Conservation (phyloP, 2,329 filamentous ascomycete genomes). For the Aspergillus sp. region DNA sequence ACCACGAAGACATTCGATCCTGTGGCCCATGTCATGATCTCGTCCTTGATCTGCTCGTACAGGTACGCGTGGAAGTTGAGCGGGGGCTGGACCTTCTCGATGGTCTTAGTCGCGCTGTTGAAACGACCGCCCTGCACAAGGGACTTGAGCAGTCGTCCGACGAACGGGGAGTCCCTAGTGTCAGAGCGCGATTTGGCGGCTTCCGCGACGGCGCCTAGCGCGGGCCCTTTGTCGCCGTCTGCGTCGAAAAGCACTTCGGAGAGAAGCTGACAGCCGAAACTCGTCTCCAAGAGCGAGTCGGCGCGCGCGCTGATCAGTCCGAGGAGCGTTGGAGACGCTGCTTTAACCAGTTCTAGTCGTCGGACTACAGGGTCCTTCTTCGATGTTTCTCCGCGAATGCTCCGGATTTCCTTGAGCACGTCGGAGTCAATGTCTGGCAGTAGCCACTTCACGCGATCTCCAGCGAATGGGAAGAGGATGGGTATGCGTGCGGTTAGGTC, state of each 20-base stretch:
- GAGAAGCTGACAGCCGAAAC: conserved; percentile 81
- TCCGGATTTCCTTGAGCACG: conserved; percentile 67
- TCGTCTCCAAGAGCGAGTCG: conserved; percentile 59
- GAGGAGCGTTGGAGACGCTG: conserved; percentile 67
- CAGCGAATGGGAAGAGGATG: conserved; percentile 72
- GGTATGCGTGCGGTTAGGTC: conserved; percentile 50
- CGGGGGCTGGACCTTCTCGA: conserved; percentile 64
- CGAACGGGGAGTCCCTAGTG: conserved; percentile 56
- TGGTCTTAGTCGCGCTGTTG: conserved; percentile 62
- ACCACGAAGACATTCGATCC: conserved; percentile 81
- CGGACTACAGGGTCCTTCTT: conserved; percentile 81
- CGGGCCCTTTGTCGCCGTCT: conserved; percentile 65
- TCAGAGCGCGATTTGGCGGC: conserved; percentile 36
- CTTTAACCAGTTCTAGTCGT: conserved; percentile 65
- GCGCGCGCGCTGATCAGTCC: conserved; percentile 63
- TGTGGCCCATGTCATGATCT: conserved; percentile 74
- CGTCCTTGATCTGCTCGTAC: conserved; percentile 70
- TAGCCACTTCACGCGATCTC: conserved; percentile 52
- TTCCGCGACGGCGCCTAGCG: conserved; percentile 58
- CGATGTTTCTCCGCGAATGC: conserved; percentile 72
- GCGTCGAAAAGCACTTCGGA: conserved; percentile 71
- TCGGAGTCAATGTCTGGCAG: conserved; percentile 58
- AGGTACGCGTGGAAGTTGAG: conserved; percentile 72
- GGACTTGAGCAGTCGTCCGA: conserved; percentile 80
- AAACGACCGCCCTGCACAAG: conserved; percentile 84